A percentile compares a stretch with the other conserved stretches of the same genome.
Evolutionary conservation across 768 basidiomycete species (phyloP).

Genomic region (Lactarius hengduanensis): DNA sequence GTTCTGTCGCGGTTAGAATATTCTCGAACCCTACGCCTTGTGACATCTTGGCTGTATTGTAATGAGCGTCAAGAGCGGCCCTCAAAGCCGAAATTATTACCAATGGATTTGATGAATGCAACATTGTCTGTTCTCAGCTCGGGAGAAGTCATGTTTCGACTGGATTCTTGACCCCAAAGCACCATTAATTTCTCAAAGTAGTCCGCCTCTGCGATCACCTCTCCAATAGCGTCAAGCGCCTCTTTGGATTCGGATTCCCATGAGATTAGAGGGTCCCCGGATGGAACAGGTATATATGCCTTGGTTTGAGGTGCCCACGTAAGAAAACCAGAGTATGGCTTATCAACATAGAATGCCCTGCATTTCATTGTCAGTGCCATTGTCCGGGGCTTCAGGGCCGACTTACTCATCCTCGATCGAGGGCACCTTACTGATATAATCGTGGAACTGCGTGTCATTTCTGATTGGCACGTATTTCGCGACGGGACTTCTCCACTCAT

Average conservation of each 20-base stretch:
- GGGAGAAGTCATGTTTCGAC: slow-evolving; percentile 47
- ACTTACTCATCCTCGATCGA: slow-evolving; percentile 27
- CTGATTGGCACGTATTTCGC: slow-evolving; percentile 44
- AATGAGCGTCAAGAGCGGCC: slow-evolving; percentile 18
- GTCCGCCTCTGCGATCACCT: slow-evolving; percentile 44
- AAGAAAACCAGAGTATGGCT: slow-evolving; percentile 74
- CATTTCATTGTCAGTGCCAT: slow-evolving; percentile 1
- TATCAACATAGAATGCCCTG: slow-evolving; percentile 63
- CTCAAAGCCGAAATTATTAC: slow-evolving; percentile 35
- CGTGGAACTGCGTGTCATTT: slow-evolving; percentile 52
- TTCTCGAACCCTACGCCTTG: slow-evolving; percentile 51
- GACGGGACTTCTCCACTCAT: slow-evolving; percentile 68
- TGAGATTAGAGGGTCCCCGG: slow-evolving; percentile 39
- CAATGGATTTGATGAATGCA: slow-evolving; percentile 48
- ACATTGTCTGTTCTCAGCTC: slow-evolving; percentile 59
- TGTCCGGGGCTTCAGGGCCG: background rate
- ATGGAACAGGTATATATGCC: slow-evolving; percentile 49
- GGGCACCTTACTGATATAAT: slow-evolving; percentile 37
- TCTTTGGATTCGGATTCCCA: slow-evolving; percentile 58
- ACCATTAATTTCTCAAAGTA: slow-evolving; percentile 61
- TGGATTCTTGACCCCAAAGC: slow-evolving; percentile 83
- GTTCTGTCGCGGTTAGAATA: slow-evolving; percentile 56
- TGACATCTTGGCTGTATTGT: slow-evolving; percentile 60
- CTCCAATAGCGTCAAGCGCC: slow-evolving; percentile 51
- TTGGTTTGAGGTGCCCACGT: slow-evolving; percentile 66